Base-by-base conservation (phyloP, 2,329 filamentous ascomycete species). In the Fusarium sp. region DNA sequence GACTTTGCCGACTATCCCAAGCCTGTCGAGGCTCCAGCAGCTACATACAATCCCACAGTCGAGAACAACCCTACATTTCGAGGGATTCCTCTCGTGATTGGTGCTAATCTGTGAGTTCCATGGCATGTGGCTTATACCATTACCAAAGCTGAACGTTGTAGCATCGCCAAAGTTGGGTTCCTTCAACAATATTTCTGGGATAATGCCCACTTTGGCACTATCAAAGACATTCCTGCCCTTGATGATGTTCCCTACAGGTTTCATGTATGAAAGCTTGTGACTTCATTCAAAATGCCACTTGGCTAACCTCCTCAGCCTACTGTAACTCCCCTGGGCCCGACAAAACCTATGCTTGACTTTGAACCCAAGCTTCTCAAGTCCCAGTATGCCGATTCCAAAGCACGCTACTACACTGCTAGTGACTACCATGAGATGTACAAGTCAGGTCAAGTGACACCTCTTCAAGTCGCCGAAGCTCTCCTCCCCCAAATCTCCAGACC, bases 361-460 rank as follows among this genome's bases (percentile, higher is more conserved):
- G 83, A 82, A 7, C 73, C 82, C 1, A 81, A 85, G 39, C 81
- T 87, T 7, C 79, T 81, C 53, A 78, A 80, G 50, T 81, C 81
- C 16, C 82, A 83, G 54, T 82, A 86, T 13, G 78, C 81, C 22
- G 79, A 83, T 48, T 78, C 84, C 18, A 75, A 80, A 10, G 85
- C 84, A 22, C 86, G 88, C 48, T 94, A 93, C 82, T 89, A 91
- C 79, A 92, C 92, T 7, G 88, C 91, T 30, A 87, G 88, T 18
- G 94, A 97, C 82, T 97, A 95, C 79, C 91, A 94, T 79, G 87
- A 89, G 57, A 88, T 93, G 44, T 97, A 95, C 83, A 87, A 86
- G 70, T 89, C 89, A 10, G 92, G 93, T 56, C 84, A 87, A 67
- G 79, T 92, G 64, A 96, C 93, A 0, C 95, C 95, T 1, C 85